Evolutionary conservation across 2,329 filamentous ascomycete genomes (phyloP).

Genomic region (Phialemonium atrogriseum): DNA sequence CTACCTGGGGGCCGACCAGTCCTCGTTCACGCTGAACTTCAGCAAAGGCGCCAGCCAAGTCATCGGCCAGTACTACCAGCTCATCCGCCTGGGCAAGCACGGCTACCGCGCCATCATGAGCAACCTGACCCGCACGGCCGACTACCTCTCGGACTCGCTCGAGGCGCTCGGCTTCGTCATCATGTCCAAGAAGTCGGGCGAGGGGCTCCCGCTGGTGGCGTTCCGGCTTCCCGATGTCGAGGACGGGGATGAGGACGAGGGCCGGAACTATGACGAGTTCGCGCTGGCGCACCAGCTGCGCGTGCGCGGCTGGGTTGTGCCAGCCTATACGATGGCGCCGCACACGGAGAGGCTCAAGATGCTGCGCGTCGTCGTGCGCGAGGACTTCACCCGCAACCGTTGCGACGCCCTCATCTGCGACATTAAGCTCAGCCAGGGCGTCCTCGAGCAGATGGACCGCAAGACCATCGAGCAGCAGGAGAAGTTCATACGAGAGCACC

Average conservation of each 20-base stretch:
- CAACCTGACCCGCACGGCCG: conserved; percentile 82
- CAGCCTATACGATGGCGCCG: conserved; percentile 95
- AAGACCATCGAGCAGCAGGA: conserved; percentile 62
- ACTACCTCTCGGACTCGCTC: conserved; percentile 73
- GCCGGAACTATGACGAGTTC: conserved; percentile 64
- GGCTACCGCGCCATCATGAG: conserved; percentile 91
- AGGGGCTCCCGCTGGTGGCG: conserved; percentile 81
- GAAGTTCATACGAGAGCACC: conserved; percentile 53
- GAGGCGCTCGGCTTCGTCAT: conserved; percentile 74
- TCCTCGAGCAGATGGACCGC: conserved; percentile 67
- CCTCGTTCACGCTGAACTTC: conserved; percentile 96
- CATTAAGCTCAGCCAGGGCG: conserved; percentile 66
- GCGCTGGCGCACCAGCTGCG: conserved; percentile 77
- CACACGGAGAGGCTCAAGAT: conserved; percentile 78
- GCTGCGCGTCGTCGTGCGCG: conserved; percentile 84
- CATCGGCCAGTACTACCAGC: conserved; percentile 95
- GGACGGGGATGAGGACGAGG: conserved; percentile 38
- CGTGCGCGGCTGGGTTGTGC: conserved; percentile 84
- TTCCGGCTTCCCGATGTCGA: conserved; percentile 63
- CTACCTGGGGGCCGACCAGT: conserved; percentile 91
- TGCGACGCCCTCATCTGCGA: conserved; percentile 74
- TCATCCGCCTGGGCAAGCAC: conserved; percentile 87
- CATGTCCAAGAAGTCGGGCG: conserved; percentile 71
- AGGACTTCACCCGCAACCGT: conserved; percentile 78
- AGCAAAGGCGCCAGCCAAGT: conserved; percentile 91